These are phyloP conservation scores for Stereocaulon alpinum DNA, from an alignment of 495 filamentous ascomycete genomes.

Conservation along the genomic window DNA sequence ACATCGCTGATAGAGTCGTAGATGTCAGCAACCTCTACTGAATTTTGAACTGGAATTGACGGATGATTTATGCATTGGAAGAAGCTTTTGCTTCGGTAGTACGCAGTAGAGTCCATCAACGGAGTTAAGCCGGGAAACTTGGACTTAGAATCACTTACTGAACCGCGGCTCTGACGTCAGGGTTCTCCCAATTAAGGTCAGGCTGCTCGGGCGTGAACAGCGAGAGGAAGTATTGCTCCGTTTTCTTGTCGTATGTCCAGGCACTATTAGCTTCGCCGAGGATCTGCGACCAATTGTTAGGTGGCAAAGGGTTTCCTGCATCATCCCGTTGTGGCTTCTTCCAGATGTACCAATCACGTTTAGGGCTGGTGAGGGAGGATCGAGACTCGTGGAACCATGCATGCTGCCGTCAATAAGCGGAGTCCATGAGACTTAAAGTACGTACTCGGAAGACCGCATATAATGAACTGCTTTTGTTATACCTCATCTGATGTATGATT, in stretches of 20 bases:
- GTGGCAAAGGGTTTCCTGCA: slow-evolving; percentile 42
- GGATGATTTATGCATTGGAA: too few species aligned
- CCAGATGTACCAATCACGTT: slow-evolving; percentile 55
- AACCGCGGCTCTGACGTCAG: slow-evolving; percentile 45
- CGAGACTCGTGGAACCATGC: slow-evolving; percentile 46
- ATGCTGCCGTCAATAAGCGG: slow-evolving; percentile 29
- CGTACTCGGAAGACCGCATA: too few species aligned
- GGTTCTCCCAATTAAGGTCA: slow-evolving; percentile 62
- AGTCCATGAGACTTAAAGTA: not conserved
- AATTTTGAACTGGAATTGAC: too few species aligned
- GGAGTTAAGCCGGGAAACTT: too few species aligned
- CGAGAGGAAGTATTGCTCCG: slow-evolving; percentile 54
- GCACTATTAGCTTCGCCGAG: slow-evolving; percentile 43
- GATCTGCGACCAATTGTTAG: slow-evolving; percentile 48
- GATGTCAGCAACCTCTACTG: too few species aligned
- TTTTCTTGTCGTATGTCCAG: slow-evolving; percentile 52
- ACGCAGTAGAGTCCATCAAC: too few species aligned
- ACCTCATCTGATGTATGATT: slow-evolving; percentile 47
- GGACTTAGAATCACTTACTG: slow-evolving; percentile 22
- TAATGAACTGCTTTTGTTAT: not conserved
- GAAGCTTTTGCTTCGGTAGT: too few species aligned
- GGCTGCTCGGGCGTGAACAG: slow-evolving; percentile 53
- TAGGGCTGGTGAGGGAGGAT: slow-evolving; percentile 36
- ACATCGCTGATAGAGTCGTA: slow-evolving; percentile 24
- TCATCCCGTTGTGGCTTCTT: slow-evolving; percentile 37